Base-by-base conservation (phyloP, 1,139 yeast genomes). In the Meyerozyma carpophila region DNA sequence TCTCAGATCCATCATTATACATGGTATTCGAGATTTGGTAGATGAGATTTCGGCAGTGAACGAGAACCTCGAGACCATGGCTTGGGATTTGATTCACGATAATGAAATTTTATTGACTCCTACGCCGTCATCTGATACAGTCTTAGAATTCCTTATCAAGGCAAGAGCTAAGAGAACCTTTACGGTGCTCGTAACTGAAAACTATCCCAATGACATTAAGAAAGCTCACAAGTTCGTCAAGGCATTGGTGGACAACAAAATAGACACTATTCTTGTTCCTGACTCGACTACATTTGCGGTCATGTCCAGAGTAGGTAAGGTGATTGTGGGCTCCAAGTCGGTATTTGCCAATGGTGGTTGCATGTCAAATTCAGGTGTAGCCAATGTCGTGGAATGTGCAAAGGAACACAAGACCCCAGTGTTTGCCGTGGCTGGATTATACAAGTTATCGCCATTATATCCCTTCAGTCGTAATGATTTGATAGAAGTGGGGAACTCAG, bases 291-390 rank as follows among this genome's bases (percentile, higher is more conserved):
- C 85, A 0, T 89, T 85, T 63, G 98, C 98, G 0, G 87, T 94
- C 41, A 94, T 94, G 98, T 86, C 97, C 41, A 74, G 97, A 50
- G 98, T 94, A 3, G 97, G 98, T 40, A 94, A 94, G 62, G 98
- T 94, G 25, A 81, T 93, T 48, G 79, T 94, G 48, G 97, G 98
- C 20, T 84, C 98, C 1, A 80, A 88, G 51, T 82, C 96, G 0
- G 97, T 94, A 8, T 85, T 89, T 61, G 96, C 96, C 44, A 93
- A 94, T 59, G 99, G 99, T 46, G 98, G 98, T 8, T 84, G 96
- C 52, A 79, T 90, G 46, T 81, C 96, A 2, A 80, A 86, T 20
- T 81, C 95, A 0, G 99, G 98, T 40, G 96, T 88, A 29, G 89
- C 96, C 21, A 78, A 88, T 44, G 96, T 90, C 8, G 94, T 95